Base-by-base conservation (phyloP, 768 basidiomycete genomes). In the Mycena haematopus region DNA sequence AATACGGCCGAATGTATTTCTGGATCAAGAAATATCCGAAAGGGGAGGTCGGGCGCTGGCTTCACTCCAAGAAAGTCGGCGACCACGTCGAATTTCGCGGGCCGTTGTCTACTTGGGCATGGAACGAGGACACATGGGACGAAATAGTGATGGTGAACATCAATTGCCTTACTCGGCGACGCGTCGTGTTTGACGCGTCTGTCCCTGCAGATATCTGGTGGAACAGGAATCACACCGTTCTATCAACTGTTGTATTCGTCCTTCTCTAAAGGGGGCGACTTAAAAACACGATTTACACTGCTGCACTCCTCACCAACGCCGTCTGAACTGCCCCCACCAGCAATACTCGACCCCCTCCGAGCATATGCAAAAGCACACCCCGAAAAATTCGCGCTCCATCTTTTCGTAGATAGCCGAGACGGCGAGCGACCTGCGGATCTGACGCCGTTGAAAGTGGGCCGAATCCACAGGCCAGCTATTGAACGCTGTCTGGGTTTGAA, bases 171-270 rank as follows among this genome's bases (percentile, higher is more conserved):
- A 25, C 27, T 46, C 24, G 14, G 15, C 29, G 11, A 27, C 24
- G 1, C 21, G 24, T 11, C 36, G 17, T 54, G 58, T 38, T 44
- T 47, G 36, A 54, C 22, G 9, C 21, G 44, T 45, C 0, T n/a
- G 29, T 17, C 9, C n/a, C n/a, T n/a, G 11, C 44, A 95, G 93
- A 87, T 95, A 57, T 93, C 92, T 46, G 93, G 93, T 38, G 93
- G 93, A 27, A 95, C 93, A 6, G 93, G 93, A 29, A 88, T 95
- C 52, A 89, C 93, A 17, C 93, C 93, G 4, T 94, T 95, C 72
- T 86, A 86, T 69, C 93, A 95, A 70, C 79, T 95, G 21, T 78
- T 93, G 60, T 81, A 89, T 68, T 75, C 75, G 8, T 69, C 83
- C 15, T 84, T 92, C 45, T 75, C 75, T 21, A 71, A 71, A 57